phyloP scores from a whole-genome alignment of 2,329 filamentous ascomycete genomes.

The Fusarium burgessii region DNA sequence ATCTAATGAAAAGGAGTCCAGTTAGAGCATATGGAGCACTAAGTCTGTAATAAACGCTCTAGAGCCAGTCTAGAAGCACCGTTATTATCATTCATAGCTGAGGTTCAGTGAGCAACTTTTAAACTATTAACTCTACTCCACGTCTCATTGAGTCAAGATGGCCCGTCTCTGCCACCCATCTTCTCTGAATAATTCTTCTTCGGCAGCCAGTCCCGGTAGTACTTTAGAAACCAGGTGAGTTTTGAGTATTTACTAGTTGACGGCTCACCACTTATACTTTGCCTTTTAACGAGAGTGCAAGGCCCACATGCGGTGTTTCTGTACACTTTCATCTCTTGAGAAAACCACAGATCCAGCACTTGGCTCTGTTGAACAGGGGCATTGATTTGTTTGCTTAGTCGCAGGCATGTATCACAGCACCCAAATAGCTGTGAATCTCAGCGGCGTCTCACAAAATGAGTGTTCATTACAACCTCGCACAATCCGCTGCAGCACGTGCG shows the following conservation, averaged over 20 bases:
- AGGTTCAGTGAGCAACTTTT: not conserved
- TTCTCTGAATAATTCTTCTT: not conserved
- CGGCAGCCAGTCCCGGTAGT: not conserved
- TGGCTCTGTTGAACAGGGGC: not conserved
- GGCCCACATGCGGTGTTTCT: not conserved
- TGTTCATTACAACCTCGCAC: slow-evolving; percentile 26
- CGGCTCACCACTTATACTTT: not conserved
- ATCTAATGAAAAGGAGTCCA: not conserved
- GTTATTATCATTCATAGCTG: slow-evolving; percentile 9
- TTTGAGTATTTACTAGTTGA: not conserved
- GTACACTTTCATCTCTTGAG: not conserved
- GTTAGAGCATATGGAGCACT: not conserved
- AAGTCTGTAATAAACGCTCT: not conserved
- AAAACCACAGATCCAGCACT: slow-evolving; percentile 7
- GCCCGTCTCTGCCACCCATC: slow-evolving; percentile 7
- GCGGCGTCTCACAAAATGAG: slow-evolving; percentile 35
- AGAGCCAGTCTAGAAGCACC: not conserved
- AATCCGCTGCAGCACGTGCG: slow-evolving; percentile 31
- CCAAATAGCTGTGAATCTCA: slow-evolving; percentile 18
- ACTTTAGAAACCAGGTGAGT: slow-evolving; percentile 7
- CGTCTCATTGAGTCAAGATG: slow-evolving; percentile 14
- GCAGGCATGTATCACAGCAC: slow-evolving; percentile 36
- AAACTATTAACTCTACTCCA: not conserved
- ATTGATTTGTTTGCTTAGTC: not conserved
- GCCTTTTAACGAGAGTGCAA: not conserved